These are phyloP conservation scores for Geosmithia flava DNA, from an alignment of 2,329 filamentous ascomycete species.

Conservation along the genomic window DNA sequence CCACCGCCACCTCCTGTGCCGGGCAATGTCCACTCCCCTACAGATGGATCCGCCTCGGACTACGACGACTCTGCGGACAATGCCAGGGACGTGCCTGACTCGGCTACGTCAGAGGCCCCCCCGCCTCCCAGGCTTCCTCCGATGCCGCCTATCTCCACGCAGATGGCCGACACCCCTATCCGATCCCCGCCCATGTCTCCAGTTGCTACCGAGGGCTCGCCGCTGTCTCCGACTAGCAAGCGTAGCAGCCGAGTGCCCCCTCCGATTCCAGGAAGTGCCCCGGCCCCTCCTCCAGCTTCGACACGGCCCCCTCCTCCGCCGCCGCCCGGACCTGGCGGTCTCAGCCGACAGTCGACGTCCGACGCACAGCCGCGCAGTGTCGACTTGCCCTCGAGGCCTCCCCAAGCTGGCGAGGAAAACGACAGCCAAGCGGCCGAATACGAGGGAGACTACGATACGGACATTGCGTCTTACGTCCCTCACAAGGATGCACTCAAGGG, in stretches of 20 bases:
- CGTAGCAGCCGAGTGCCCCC: conserved; percentile 45
- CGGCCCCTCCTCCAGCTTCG: conserved; percentile 33
- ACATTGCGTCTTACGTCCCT: conserved; percentile 86
- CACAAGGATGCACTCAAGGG: conserved; percentile 88
- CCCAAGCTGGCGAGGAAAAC: conserved; percentile 45
- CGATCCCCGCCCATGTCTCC: conserved; percentile 31
- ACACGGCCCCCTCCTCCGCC: conserved; percentile 56
- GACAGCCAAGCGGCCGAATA: conserved; percentile 83
- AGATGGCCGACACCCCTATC: conserved; percentile 1
- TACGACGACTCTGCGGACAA: conserved; percentile 60
- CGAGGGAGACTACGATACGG: conserved; percentile 95
- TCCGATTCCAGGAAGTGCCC: conserved; percentile 46
- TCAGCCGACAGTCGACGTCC: conserved; percentile 46
- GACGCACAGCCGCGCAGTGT: conserved; percentile 28
- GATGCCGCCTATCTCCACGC: conserved; percentile 12
- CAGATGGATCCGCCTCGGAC: conserved; percentile 74
- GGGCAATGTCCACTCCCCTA: conserved; percentile 48
- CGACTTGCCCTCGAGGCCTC: conserved; percentile 26
- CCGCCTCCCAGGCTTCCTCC: conserved; percentile 33
- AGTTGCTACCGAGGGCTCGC: conserved; percentile 10
- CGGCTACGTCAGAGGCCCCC: conserved; percentile 17
- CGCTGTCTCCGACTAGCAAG: conserved; percentile 23
- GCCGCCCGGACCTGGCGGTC: conserved; percentile 33
- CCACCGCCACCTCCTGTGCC: conserved; percentile 43
- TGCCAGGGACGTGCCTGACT: conserved; percentile 27